These are phyloP conservation scores for Astragalus membranaceus DNA, from an alignment of 306 rosid genomes.

Conservation along the genomic window DNA sequence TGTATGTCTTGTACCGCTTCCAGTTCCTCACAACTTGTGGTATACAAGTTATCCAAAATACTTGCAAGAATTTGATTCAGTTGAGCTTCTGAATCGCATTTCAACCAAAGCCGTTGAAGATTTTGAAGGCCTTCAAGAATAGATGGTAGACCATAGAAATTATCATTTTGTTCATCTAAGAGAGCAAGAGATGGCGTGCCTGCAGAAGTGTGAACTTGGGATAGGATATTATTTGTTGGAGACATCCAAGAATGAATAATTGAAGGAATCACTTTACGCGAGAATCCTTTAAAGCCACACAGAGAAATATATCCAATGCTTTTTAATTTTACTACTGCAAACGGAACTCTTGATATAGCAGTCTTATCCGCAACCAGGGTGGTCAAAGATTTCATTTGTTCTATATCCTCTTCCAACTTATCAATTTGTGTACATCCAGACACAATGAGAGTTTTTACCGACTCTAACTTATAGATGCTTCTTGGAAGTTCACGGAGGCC, in stretches of 20 bases:
- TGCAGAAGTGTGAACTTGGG: neutral
- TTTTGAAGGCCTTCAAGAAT: neutral
- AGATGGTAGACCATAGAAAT: neutral
- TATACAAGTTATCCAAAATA: neutral
- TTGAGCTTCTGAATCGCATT: neutral
- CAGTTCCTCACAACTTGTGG: neutral
- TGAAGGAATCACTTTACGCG: neutral
- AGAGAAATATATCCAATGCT: neutral
- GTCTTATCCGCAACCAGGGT: neutral
- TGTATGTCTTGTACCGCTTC: neutral
- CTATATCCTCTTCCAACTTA: neutral
- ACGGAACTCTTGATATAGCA: neutral
- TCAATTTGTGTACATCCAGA: neutral
- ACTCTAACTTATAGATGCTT: neutral
- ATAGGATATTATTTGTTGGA: neutral
- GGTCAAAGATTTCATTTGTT: neutral
- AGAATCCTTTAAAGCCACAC: neutral
- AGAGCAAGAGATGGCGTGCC: neutral
- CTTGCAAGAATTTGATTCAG: neutral
- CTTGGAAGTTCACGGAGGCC: neutral
- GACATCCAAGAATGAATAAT: neutral
- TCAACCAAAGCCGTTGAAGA: neutral
- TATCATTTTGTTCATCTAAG: neutral
- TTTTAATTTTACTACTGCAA: neutral
- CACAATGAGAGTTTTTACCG: neutral